phyloP scores from a whole-genome alignment of 371 early-diverging fungal genomes.

The Capillidium heterosporum region DNA sequence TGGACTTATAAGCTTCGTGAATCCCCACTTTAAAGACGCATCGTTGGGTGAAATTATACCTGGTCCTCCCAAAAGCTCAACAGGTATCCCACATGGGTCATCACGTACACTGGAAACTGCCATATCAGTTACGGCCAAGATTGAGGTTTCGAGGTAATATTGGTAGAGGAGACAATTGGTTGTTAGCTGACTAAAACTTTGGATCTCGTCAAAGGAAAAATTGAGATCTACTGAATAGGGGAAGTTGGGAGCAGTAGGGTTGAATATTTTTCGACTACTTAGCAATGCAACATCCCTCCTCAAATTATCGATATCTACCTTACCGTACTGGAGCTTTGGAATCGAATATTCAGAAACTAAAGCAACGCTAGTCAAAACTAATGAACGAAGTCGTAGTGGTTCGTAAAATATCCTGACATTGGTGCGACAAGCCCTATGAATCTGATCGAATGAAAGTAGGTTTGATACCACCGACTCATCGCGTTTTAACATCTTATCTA shows the following conservation, averaged over 20 bases:
- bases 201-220: background rate
- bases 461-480: slow-evolving; percentile 35
- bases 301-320: background rate
- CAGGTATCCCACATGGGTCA: background rate
- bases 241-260: background rate
- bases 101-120: background rate
- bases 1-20: slow-evolving; percentile 1
- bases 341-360: background rate
- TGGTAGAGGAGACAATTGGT: background rate
- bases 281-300: background rate
- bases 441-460: slow-evolving; percentile 47
- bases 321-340: background rate
- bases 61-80: background rate
- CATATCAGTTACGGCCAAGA: background rate
- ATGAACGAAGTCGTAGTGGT: background rate
- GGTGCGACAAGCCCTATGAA: slow-evolving; percentile 17
- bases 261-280: background rate
- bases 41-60: background rate
- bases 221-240: background rate
- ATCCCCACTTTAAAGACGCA: slow-evolving; percentile 2
- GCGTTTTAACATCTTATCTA: slow-evolving; percentile 23
- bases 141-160: slow-evolving; percentile 1
- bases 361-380: background rate
- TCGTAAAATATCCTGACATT: background rate
- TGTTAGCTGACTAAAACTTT: background rate